Evolutionary conservation across 352 stramenopile genomes (phyloP).

Genomic region (Phytopythium chamaehyphon): DNA sequence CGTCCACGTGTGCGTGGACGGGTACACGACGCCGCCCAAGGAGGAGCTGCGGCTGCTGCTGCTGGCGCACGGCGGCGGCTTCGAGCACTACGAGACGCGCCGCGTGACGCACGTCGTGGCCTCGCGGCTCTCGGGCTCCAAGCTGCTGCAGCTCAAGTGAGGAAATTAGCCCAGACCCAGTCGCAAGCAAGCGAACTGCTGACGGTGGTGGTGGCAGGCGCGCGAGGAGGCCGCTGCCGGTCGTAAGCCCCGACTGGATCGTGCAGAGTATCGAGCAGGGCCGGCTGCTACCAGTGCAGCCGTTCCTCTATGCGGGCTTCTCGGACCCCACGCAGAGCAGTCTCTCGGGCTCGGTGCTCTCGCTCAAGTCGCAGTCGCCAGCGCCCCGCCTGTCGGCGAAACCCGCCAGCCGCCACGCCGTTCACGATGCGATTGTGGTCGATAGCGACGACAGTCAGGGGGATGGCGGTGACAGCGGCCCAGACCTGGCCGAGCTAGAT

Average conservation of each 20-base stretch:
- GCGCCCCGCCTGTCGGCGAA: background rate
- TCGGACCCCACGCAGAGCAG: conserved; percentile 59
- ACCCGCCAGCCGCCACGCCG: background rate
- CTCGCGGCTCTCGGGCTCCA: conserved; percentile 78
- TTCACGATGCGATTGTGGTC: too few relatives aligned
- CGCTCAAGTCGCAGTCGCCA: background rate
- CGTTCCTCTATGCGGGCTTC: conserved; percentile 87
- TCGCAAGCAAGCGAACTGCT: too few relatives aligned
- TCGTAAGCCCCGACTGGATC: conserved; percentile 91
- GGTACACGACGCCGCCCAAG: conserved; percentile 80
- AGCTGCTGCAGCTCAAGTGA: conserved; percentile 81
- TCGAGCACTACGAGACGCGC: conserved; percentile 87
- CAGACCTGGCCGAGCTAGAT: conserved; percentile 3
- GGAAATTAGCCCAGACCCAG: too few relatives aligned
- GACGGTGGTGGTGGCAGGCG: conserved; percentile 27
- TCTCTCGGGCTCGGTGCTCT: conserved; percentile 18
- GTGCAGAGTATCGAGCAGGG: conserved; percentile 80
- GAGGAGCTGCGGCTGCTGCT: conserved; percentile 82
- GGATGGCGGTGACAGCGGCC: background rate
- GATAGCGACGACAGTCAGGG: too few relatives aligned
- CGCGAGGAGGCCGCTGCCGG: conserved; percentile 50
- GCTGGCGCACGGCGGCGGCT: conserved; percentile 72
- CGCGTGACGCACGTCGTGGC: conserved; percentile 87
- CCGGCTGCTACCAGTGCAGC: conserved; percentile 60
- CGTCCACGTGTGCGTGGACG: conserved; percentile 87